A percentile compares a stretch with the other conserved stretches of the same genome.
phyloP scores from a whole-genome alignment of 1,284 basidiomycete species.

The Chondrostereum purpureum region DNA sequence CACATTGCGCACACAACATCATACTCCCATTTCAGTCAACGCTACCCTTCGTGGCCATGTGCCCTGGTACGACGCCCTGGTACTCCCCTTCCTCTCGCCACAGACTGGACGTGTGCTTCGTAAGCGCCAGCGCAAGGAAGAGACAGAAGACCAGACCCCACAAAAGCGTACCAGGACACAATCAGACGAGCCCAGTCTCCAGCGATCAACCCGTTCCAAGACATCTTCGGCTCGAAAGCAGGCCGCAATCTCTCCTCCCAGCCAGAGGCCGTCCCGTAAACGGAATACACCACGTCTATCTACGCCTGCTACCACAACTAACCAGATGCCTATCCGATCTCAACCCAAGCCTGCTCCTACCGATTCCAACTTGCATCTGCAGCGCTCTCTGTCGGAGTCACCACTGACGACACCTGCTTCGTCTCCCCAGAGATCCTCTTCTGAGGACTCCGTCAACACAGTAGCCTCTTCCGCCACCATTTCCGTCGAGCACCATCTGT shows the following conservation, averaged over 20 bases:
- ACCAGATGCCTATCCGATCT: no score
- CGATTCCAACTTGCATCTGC: no score
- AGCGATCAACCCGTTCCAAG: constrained; percentile 10
- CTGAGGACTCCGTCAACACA: not conserved
- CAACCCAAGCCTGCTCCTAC: no score
- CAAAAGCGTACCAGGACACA: constrained; percentile 18
- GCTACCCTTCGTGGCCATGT: constrained; percentile 6
- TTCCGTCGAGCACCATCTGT: no score
- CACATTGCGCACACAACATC: no score
- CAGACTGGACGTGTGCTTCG: constrained; percentile 25
- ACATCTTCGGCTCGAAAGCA: no score
- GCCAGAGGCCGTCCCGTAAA: not conserved
- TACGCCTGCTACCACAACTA: no score
- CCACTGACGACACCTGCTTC: not conserved
- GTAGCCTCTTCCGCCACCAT: no score
- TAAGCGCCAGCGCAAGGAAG: constrained; percentile 27
- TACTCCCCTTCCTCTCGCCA: constrained; percentile 21
- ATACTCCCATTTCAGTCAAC: no score
- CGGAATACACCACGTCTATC: not conserved
- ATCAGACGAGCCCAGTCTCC: constrained; percentile 1
- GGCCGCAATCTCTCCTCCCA: no score
- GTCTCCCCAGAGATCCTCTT: not conserved
- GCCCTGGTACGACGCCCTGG: constrained; percentile 27
- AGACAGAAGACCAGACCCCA: constrained; percentile 16
- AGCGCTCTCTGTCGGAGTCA: no score